These are phyloP conservation scores for Globomyces pollinis-pini DNA, from an alignment of 192 early-diverging fungal species.

Conservation along the genomic window DNA sequence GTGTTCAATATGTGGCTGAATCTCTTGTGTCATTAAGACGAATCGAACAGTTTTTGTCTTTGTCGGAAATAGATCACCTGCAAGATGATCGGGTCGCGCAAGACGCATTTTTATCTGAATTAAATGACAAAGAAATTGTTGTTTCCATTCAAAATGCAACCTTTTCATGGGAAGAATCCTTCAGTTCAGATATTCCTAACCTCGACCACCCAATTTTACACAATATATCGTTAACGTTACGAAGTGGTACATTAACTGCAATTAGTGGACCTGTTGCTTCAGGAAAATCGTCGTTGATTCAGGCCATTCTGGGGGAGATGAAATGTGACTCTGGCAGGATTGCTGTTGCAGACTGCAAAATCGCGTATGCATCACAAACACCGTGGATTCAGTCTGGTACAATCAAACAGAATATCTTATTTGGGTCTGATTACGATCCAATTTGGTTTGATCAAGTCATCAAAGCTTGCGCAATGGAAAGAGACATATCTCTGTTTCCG, in stretches of 20 bases:
- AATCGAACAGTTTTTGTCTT: conserved; percentile 24
- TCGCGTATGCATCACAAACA: conserved; percentile 34
- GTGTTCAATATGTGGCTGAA: conserved; percentile 16
- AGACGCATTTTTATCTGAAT: not conserved
- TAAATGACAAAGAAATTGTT: not conserved
- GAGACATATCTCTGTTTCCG: conserved; percentile 28
- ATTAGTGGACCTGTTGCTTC: conserved; percentile 13
- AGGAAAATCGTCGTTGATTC: conserved; percentile 16
- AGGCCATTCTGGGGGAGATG: conserved; percentile 21
- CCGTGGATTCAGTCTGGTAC: conserved; percentile 39
- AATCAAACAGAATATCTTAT: conserved; percentile 43
- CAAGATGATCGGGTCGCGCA: not conserved
- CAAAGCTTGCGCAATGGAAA: conserved; percentile 31
- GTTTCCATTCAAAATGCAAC: conserved; percentile 4
- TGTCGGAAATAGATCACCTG: conserved; percentile 17
- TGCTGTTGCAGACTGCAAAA: conserved; percentile 16
- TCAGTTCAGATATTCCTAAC: conserved; percentile 8
- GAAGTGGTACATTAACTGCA: not conserved
- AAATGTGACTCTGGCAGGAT: conserved; percentile 5
- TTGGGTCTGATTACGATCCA: conserved; percentile 28
- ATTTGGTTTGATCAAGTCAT: conserved; percentile 29
- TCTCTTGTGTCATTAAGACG: conserved; percentile 24
- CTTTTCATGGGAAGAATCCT: conserved; percentile 4
- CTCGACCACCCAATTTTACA: conserved; percentile 1
- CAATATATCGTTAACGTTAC: not conserved